Base-by-base conservation (phyloP, 306 rosid species). In the Geum urbanum region DNA sequence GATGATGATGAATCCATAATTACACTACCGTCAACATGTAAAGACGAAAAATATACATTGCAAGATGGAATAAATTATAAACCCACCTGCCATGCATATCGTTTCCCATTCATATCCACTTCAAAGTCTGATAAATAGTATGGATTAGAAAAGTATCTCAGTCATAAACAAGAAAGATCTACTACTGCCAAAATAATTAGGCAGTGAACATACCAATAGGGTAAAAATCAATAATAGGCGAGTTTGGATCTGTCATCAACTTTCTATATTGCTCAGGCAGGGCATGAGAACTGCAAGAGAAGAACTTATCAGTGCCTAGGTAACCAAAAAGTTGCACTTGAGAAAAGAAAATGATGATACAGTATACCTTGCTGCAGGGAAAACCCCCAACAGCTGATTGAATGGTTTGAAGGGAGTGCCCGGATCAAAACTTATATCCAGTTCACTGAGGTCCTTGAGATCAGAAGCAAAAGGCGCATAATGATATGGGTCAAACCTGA, bases 71-170 rank as follows among this genome's bases (percentile, higher is more conserved):
- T 27, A 50, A 64, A 45, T 66, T 40, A 53, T 12, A 77, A 81
- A 69, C 69, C 39, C 74, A 95, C 99, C 99, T 89, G 95, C 99
- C 99, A 95, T 18, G 97, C 82, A 79, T 6, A 95, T 64, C 99
- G 96, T 85, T 91, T 95, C 13, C 99, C 99, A 78, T 91, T 95
- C 99, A 95, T 95, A 84, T 95, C 99, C 79, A 95, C 99, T 63
- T 95, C 97, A 81, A 95, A 95, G 70, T 95, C 99, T 91, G 97
- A 32, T 19, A 80, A 67, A 35, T 76, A 37, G 44, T 69, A 77
- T 40, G 71, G 80, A 66, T 79, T 61, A 77, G 61, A 40, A 47
- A 52, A 72, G 60, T 9, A 50, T 57, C 39, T 64, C 39, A 62
- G 73, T 40, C 6, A 54, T 64, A 46, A 20, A 49, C 40, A 63